These are phyloP conservation scores for Hypomyces perniciosus DNA, from an alignment of 2,329 filamentous ascomycete species.

Conservation along the genomic window DNA sequence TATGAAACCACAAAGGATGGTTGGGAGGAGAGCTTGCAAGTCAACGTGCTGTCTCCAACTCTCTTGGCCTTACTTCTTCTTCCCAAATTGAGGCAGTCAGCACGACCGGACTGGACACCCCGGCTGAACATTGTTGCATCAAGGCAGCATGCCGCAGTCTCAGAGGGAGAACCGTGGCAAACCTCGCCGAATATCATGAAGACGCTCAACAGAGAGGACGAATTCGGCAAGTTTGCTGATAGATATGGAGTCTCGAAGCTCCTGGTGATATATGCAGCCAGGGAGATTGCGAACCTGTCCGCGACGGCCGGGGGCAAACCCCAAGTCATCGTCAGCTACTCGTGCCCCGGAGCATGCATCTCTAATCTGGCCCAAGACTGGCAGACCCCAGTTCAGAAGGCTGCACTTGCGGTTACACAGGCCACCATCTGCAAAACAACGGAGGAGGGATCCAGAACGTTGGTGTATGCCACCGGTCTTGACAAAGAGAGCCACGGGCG, in stretches of 20 bases:
- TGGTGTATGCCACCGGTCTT: neutral
- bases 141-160: slow-evolving; percentile 1
- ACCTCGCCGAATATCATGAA: neutral
- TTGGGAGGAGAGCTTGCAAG: slow-evolving; percentile 49
- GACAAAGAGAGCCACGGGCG: slow-evolving; percentile 1
- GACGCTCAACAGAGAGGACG: slow-evolving; percentile 1
- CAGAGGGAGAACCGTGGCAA: slow-evolving; percentile 5
- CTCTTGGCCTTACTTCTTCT: slow-evolving; percentile 46
- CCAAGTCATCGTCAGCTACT: slow-evolving; percentile 1
- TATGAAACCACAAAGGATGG: slow-evolving; percentile 28
- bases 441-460: neutral
- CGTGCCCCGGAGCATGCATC: slow-evolving; percentile 2
- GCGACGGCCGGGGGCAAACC: neutral
- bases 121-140: slow-evolving; percentile 9
- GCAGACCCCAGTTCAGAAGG: neutral
- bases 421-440: slow-evolving; percentile 4
- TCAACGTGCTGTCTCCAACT: slow-evolving; percentile 52
- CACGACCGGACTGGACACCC: slow-evolving; percentile 7
- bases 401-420: neutral
- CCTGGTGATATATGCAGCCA: neutral
- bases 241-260: slow-evolving; percentile 2
- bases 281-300: slow-evolving; percentile 1
- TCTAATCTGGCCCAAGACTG: neutral
- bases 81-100: slow-evolving; percentile 11
- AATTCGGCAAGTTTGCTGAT: neutral